These are phyloP conservation scores for Neonectria hederae DNA, from an alignment of 2,329 filamentous ascomycete genomes.

Conservation along the genomic window DNA sequence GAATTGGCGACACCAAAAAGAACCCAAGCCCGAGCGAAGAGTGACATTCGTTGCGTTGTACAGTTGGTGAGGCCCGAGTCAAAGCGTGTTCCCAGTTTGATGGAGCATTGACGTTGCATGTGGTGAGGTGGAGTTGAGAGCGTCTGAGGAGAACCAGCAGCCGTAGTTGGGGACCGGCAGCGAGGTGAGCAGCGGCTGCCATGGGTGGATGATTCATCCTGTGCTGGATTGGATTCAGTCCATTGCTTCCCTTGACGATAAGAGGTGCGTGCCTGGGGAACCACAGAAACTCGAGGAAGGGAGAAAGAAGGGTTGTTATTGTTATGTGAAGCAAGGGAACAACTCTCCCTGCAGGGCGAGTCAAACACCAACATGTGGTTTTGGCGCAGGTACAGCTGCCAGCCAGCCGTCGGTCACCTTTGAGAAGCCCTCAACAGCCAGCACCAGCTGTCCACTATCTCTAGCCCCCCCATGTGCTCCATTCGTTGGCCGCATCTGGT, in stretches of 20 bases:
- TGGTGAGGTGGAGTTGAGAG: conserved; percentile 11
- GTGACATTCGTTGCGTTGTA: not conserved
- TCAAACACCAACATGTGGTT: conserved; percentile 6
- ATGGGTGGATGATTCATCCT: not conserved
- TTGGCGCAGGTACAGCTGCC: conserved; percentile 17
- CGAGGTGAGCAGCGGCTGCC: not conserved
- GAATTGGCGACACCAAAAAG: not conserved
- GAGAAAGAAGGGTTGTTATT: not conserved
- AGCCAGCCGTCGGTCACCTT: conserved; percentile 1
- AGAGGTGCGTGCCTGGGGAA: too few relatives aligned
- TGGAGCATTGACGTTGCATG: conserved; percentile 14
- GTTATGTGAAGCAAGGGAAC: not conserved
- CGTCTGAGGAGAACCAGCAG: conserved; percentile 3
- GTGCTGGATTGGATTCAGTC: not conserved
- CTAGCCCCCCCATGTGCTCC: conserved; percentile 18
- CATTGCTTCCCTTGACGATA: not conserved
- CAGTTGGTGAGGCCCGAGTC: not conserved
- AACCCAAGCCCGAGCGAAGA: not conserved
- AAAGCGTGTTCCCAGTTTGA: conserved; percentile 1
- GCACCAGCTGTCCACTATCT: not conserved
- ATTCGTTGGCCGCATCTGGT: conserved; percentile 13
- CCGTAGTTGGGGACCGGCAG: not conserved
- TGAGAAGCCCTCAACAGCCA: conserved; percentile 1
- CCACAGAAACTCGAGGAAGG: not conserved
- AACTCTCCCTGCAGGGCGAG: conserved; percentile 3